Conservation (phyloP, 495 filamentous ascomycete genomes). For the Penicillium arizonense region DNA sequence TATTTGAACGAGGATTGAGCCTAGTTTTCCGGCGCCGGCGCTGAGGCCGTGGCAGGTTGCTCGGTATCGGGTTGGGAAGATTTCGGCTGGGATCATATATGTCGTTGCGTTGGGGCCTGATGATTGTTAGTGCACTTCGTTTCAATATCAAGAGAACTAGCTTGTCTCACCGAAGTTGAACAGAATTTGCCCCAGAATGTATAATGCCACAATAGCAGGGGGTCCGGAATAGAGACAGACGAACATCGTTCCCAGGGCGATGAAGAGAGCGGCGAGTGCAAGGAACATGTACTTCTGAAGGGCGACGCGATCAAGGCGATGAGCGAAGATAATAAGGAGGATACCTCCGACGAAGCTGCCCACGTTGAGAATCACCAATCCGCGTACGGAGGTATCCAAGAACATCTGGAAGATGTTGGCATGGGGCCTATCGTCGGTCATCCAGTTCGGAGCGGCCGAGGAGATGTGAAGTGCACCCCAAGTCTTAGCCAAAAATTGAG, state of each 20-base stretch:
- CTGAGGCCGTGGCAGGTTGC: constrained; percentile 56
- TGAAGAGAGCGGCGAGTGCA: constrained; percentile 45
- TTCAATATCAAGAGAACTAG: background rate
- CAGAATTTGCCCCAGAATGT: constrained; percentile 58
- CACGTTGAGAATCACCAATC: constrained; percentile 41
- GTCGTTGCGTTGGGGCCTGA: constrained; percentile 57
- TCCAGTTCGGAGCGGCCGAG: constrained; percentile 32
- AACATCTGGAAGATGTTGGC: constrained; percentile 41
- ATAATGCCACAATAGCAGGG: constrained; percentile 51
- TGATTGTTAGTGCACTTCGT: constrained; percentile 7
- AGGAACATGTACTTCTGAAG: constrained; percentile 51
- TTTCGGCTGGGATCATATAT: constrained; percentile 60
- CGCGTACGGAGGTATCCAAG: constrained; percentile 36
- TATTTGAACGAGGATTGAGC: constrained; percentile 55
- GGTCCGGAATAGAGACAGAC: constrained; percentile 37
- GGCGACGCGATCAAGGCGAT: constrained; percentile 46
- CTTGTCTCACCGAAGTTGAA: constrained; percentile 56
- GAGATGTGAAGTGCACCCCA: constrained; percentile 39
- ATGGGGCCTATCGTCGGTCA: constrained; percentile 30
- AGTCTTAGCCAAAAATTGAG: constrained; percentile 41
- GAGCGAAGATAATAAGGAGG: constrained; percentile 41
- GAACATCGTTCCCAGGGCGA: constrained; percentile 50
- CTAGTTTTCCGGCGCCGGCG: constrained; percentile 56
- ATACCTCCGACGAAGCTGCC: constrained; percentile 48
- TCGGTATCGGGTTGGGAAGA: constrained; percentile 61